These are phyloP conservation scores for Pelargonium australe DNA, from an alignment of 441 rosid genomes.

Conservation along the genomic window DNA sequence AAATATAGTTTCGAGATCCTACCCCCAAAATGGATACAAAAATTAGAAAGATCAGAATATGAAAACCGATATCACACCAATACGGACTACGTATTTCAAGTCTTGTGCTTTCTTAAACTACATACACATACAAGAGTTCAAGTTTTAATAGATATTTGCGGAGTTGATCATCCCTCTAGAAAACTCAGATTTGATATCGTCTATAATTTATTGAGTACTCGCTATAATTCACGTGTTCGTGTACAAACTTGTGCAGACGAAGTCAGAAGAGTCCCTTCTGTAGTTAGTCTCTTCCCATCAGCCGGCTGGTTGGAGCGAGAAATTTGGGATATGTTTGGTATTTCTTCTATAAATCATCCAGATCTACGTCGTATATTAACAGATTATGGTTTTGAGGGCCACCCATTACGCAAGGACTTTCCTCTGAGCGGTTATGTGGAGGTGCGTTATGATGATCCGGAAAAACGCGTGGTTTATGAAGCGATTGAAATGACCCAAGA, in stretches of 20 bases:
- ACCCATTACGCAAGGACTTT: constrained; percentile 2
- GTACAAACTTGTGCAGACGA: not conserved
- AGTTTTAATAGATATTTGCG: constrained; percentile 7
- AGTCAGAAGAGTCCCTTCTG: too few relatives aligned
- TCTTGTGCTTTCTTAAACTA: too few relatives aligned
- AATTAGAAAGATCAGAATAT: too few relatives aligned
- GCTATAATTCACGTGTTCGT: constrained; percentile 7
- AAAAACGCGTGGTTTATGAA: constrained; percentile 17
- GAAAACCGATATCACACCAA: too few relatives aligned
- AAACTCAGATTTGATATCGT: constrained; percentile 11
- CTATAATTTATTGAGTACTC: constrained; percentile 7
- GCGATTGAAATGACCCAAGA: constrained; percentile 8
- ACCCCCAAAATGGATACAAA: too few relatives aligned
- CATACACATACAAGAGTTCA: not conserved
- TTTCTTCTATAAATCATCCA: not conserved
- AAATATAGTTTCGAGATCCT: too few relatives aligned
- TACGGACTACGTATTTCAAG: too few relatives aligned
- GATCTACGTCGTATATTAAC: too few relatives aligned
- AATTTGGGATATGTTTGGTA: not conserved
- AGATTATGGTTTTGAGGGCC: not conserved
- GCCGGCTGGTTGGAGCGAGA: not conserved
- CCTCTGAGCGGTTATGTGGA: constrained; percentile 21
- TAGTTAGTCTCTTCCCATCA: not conserved
- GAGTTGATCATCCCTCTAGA: constrained; percentile 14
- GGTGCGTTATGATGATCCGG: constrained; percentile 20